These are phyloP conservation scores for Arctostaphylos glauca DNA, from an alignment of 148 eudicot species.

Conservation along the genomic window DNA sequence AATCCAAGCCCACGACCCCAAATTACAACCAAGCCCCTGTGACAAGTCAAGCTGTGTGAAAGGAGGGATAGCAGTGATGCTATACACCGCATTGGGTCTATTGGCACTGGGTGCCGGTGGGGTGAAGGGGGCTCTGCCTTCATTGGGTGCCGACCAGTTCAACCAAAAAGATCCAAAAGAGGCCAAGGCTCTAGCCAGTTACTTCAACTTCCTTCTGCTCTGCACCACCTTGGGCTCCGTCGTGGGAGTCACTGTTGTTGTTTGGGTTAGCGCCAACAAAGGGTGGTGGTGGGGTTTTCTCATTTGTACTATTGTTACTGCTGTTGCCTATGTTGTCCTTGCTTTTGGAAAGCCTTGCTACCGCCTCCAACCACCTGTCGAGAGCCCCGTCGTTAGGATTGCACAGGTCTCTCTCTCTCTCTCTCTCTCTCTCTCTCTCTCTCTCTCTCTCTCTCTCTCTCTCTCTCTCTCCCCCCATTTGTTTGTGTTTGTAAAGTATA, in stretches of 20 bases:
- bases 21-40: constrained; percentile 33
- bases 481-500: neutral
- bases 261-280: constrained; percentile 33
- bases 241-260: constrained; percentile 43
- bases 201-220: constrained; percentile 46
- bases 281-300: constrained; percentile 50
- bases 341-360: constrained; percentile 37
- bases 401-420: constrained; percentile 29
- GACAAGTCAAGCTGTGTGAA: constrained; percentile 33
- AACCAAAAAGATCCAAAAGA: constrained; percentile 36
- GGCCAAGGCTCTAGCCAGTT: constrained; percentile 38
- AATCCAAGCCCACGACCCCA: constrained; percentile 39
- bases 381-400: constrained; percentile 36
- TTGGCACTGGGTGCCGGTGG: constrained; percentile 47
- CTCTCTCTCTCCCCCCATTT: neutral
- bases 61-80: constrained; percentile 33
- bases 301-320: constrained; percentile 20
- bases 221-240: constrained; percentile 29
- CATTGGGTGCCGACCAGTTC: constrained; percentile 53
- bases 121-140: constrained; percentile 40
- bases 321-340: constrained; percentile 27
- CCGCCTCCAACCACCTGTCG: constrained; percentile 30
- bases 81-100: constrained; percentile 38
- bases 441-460: constrained; percentile 20
- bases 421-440: too few species aligned